Evolutionary conservation across 805 yeast genomes (phyloP).

Genomic region (Ogataea ramenticola): DNA sequence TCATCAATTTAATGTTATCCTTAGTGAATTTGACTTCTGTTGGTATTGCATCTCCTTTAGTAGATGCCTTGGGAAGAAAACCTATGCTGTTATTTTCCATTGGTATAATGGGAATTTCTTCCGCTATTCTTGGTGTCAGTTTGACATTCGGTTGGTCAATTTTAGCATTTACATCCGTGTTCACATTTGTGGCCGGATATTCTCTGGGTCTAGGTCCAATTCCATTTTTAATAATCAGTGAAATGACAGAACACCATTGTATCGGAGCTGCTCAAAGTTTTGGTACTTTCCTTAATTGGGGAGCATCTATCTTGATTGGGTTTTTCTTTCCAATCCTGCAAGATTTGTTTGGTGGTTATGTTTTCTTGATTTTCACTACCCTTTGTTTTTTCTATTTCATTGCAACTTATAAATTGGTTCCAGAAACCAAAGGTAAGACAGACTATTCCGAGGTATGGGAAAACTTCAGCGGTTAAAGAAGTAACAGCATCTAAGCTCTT

Average conservation of each 20-base stretch:
- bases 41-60: slow-evolving; percentile 11
- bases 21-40: slow-evolving; percentile 2
- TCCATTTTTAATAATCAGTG: slow-evolving; percentile 76
- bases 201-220: slow-evolving; percentile 75
- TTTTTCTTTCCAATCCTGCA: slow-evolving; percentile 64
- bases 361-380: slow-evolving; percentile 56
- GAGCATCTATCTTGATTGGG: slow-evolving; percentile 71
- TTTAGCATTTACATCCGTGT: slow-evolving; percentile 1
- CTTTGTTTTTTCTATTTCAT: slow-evolving; percentile 39
- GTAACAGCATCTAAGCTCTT: no score
- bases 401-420: slow-evolving; percentile 40
- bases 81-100: slow-evolving; percentile 31
- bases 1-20: slow-evolving; percentile 4
- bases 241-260: slow-evolving; percentile 64
- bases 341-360: slow-evolving; percentile 56
- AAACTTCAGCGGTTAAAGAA: no score
- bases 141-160: not conserved
- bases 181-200: slow-evolving; percentile 6
- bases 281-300: slow-evolving; percentile 81
- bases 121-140: slow-evolving; percentile 2
- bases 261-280: slow-evolving; percentile 77
- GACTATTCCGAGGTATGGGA: slow-evolving; percentile 56
- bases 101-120: slow-evolving; percentile 21
- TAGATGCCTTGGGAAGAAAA: slow-evolving; percentile 33
- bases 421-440: slow-evolving; percentile 59